These are phyloP conservation scores for Mycosphaerella sp. DNA, from an alignment of 2,329 filamentous ascomycete species.

Conservation along the genomic window DNA sequence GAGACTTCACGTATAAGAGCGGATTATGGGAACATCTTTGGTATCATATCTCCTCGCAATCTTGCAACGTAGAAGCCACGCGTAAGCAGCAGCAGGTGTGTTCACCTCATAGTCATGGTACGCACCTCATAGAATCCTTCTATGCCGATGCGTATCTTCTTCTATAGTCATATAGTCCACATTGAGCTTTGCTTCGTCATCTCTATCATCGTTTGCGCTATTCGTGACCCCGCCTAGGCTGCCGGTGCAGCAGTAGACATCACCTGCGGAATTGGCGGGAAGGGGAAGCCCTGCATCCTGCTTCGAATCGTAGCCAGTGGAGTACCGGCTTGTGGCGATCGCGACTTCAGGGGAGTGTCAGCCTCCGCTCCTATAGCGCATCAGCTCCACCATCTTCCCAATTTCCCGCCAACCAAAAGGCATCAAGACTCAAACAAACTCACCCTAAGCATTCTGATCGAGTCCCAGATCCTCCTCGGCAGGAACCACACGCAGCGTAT, in stretches of 20 bases:
- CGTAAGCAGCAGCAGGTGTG: too few relatives aligned
- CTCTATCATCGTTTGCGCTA: background rate
- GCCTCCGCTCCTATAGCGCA: background rate
- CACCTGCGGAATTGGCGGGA: slow-evolving; percentile 4
- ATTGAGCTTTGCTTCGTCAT: background rate
- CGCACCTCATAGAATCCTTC: background rate
- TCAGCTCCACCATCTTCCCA: background rate
- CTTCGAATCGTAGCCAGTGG: slow-evolving; percentile 6
- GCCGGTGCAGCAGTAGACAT: slow-evolving; percentile 1
- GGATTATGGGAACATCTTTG: background rate
- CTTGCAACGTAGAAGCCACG: background rate
- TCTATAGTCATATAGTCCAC: slow-evolving; percentile 6
- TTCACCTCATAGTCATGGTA: background rate
- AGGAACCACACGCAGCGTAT: slow-evolving; percentile 58
- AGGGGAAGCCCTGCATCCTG: slow-evolving; percentile 5
- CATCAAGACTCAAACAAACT: background rate
- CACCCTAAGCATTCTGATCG: slow-evolving; percentile 41
- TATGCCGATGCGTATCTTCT: background rate
- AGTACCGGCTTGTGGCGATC: slow-evolving; percentile 1
- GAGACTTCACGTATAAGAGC: too few relatives aligned
- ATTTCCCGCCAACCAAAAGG: background rate
- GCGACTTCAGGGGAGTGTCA: slow-evolving; percentile 4
- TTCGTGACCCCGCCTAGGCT: background rate
- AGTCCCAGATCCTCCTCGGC: slow-evolving; percentile 47
- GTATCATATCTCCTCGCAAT: background rate